Evolutionary conservation across 225 moss, liverwort and hornwort species (phyloP).

Genomic region (Marchantia polymorpha): DNA sequence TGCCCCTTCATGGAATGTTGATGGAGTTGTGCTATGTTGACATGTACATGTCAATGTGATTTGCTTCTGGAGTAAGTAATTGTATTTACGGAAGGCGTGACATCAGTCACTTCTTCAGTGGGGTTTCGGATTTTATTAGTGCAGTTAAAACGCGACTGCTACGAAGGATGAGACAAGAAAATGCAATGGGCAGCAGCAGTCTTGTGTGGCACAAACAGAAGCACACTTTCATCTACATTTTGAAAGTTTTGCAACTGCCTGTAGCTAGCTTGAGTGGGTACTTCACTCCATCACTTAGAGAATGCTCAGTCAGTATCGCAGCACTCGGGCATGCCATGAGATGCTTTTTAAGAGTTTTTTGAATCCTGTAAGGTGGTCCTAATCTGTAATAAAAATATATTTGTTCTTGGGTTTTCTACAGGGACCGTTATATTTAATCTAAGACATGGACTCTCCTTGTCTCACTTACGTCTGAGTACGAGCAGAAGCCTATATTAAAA

Average conservation of each 20-base stretch:
- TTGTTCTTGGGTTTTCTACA: slow-evolving; percentile 2
- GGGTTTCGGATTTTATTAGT: slow-evolving; percentile 9
- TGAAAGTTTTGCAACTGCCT: slow-evolving; percentile 17
- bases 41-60: slow-evolving; percentile 13
- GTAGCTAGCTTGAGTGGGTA: slow-evolving; percentile 12
- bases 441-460: background rate
- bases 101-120: slow-evolving; percentile 2
- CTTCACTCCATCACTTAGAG: background rate
- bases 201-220: slow-evolving; percentile 14
- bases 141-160: slow-evolving; percentile 16
- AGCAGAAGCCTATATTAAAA: background rate
- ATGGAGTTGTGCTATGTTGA: slow-evolving; percentile 22
- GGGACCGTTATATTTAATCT: background rate
- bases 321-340: slow-evolving; percentile 20
- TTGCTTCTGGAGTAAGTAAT: slow-evolving; percentile 14
- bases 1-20: slow-evolving; percentile 23
- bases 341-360: slow-evolving; percentile 18
- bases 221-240: slow-evolving; percentile 11
- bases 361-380: slow-evolving; percentile 17
- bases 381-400: slow-evolving; percentile 29
- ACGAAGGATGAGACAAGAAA: slow-evolving; percentile 1
- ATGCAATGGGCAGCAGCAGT: slow-evolving; percentile 6
- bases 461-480: background rate
- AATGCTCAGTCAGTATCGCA: slow-evolving; percentile 12
- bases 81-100: slow-evolving; percentile 10